Base-by-base conservation (phyloP, 441 rosid species). In the Corymbia calophylla region DNA sequence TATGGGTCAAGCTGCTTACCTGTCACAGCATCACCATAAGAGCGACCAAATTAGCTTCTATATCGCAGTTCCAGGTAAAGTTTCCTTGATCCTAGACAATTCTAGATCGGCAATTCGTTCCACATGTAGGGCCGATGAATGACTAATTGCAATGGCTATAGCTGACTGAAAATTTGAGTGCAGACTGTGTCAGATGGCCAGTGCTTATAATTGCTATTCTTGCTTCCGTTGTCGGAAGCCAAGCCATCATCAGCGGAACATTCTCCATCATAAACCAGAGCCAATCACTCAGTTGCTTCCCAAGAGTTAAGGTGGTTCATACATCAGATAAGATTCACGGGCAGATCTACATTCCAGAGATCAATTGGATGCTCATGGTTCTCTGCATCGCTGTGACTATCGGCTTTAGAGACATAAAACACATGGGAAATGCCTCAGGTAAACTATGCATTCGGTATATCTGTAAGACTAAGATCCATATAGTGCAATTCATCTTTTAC, bases 161-260 rank as follows among this genome's bases (percentile, higher is more conserved):
- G 92, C 58, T 51, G 87, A 86, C 31, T 60, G 48, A 64, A 53
- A 19, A 91, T 92, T 89, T 91, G 85, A 87, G 88, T 90, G 87
- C 94, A 98, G 99, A 92, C 88, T 92, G 91, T 89, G 94, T 98
- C 85, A 94, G 96, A 91, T 93, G 95, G 95, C 99, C 99, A 10
- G 98, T 98, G 89, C 96, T 98, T n/a, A 32, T 94, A 85, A 66
- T 98, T 51, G 99, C 99, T 2, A 97, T 97, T 91, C 98, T 97
- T 81, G 99, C 99, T 88, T 95, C 99, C 73, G 98, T 98, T 62
- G 99, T 98, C 86, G 99, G 99, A 93, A 97, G 99, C 93, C 99
- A 97, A 93, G 99, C 99, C 12, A 97, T 98, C 90, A 98, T 98
- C 85, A 97, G 98, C 10, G 99, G 98, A 55, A 98, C 99, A 48